Percentiles rank a stretch among this genome's conserved stretches.
phyloP scores from a whole-genome alignment of 2,329 filamentous ascomycete species.

The Plenodomus tracheiphilus region DNA sequence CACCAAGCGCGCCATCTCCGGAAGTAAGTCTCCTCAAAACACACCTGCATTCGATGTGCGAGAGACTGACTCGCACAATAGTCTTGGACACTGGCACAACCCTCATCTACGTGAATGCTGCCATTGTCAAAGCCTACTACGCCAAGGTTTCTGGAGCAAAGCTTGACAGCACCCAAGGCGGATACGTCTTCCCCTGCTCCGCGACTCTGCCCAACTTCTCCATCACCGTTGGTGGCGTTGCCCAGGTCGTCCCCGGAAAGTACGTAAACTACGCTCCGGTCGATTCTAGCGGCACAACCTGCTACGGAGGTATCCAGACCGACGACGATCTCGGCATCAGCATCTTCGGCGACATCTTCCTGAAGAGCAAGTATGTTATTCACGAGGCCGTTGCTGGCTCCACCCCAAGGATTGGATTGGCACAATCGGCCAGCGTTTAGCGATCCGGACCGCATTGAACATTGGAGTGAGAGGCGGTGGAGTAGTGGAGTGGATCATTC shows the following conservation, averaged over 20 bases:
- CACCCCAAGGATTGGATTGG: constrained; percentile 50
- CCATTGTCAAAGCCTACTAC: constrained; percentile 64
- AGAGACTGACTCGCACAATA: neutral
- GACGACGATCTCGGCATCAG: constrained; percentile 61
- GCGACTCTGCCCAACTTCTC: constrained; percentile 58
- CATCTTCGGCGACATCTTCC: constrained; percentile 78
- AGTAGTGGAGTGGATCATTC: neutral
- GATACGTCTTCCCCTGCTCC: constrained; percentile 59
- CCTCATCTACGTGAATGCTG: constrained; percentile 61
- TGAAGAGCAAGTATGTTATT: constrained; percentile 76
- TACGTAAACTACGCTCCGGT: constrained; percentile 60
- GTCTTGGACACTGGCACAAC: constrained; percentile 73
- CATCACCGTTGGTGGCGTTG: constrained; percentile 54
- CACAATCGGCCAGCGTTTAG: constrained; percentile 42
- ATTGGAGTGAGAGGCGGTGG: neutral
- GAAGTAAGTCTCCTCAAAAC: constrained; percentile 38
- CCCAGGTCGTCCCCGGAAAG: constrained; percentile 56
- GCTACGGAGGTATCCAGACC: constrained; percentile 77
- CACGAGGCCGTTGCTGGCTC: constrained; percentile 46
- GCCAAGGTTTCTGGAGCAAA: constrained; percentile 56
- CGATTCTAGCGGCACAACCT: constrained; percentile 47
- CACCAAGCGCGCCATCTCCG: constrained; percentile 50
- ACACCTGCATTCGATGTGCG: neutral
- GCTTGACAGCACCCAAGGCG: constrained; percentile 54
- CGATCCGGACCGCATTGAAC: neutral